Evolutionary conservation across 345 rosid genomes (phyloP).

Genomic region (Passiflora organensis): DNA sequence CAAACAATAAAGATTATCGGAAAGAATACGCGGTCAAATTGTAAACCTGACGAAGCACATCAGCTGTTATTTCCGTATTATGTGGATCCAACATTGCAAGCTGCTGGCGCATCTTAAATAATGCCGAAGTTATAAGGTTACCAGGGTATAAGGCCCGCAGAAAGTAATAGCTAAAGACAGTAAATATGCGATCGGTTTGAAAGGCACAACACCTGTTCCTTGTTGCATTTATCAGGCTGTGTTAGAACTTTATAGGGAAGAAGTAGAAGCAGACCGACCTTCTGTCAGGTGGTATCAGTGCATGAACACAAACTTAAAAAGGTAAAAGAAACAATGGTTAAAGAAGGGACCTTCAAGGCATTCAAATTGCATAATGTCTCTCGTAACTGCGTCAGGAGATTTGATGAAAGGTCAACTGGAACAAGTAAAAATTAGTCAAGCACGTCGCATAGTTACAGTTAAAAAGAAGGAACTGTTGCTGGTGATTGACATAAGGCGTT

Average conservation of each 20-base stretch:
- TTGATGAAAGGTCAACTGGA: constrained; percentile 89
- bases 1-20: background rate
- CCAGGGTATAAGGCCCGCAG: constrained; percentile 57
- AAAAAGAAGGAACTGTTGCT: too few species aligned
- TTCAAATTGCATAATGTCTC: constrained; percentile 51
- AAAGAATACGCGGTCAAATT: background rate
- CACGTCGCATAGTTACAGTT: too few species aligned
- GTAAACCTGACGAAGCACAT: constrained; percentile 68
- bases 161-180: background rate
- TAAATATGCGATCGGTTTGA: background rate
- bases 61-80: constrained; percentile 78
- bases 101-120: constrained; percentile 59
- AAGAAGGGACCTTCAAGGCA: constrained; percentile 54
- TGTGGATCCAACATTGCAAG: constrained; percentile 84
- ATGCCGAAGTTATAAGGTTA: constrained; percentile 50
- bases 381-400: constrained; percentile 64
- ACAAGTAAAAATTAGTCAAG: too few species aligned
- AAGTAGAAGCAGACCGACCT: background rate
- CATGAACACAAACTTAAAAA: background rate
- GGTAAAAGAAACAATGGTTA: background rate
- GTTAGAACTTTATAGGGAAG: too few species aligned
- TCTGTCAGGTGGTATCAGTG: background rate
- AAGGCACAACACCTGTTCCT: too few species aligned
- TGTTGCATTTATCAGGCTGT: too few species aligned
- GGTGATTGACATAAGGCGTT: too few species aligned